Evolutionary conservation across 441 rosid genomes (phyloP), one percentile per base, ranked within the genome.

Genomic region (Metrosideros polymorpha): DNA sequence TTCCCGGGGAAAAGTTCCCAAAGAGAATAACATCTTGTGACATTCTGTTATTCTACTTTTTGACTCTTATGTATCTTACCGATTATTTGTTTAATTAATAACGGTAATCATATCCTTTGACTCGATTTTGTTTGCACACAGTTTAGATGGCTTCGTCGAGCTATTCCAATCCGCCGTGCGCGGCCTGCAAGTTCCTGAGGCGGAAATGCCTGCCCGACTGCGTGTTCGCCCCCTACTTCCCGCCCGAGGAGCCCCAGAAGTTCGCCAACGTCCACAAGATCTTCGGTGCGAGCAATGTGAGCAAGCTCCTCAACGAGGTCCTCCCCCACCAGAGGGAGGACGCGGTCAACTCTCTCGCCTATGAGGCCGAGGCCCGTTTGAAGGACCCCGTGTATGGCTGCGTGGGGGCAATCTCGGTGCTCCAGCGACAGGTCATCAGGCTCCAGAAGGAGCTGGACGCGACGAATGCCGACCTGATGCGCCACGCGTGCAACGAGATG

Each of bases 351-450:
- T 94, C 95, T 9, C 90, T 94, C 5, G 96, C 95, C 71, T 94
- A 91, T 71, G 96, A 94, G 88, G 96, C 96, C 1, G 96, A 94
- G 89, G 96, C 96, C 53, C 54, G 96, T 85, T 91, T 94, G 83
- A 91, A 92, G 77, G 96, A 94, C 87, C 96, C 95, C 0, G 96
- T 94, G 1, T 94, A 94, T n/a, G 96, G 96, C 29, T 94, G 96
- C 53, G 96, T 92, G 83, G 96, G 95, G 12, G 95, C 95, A 43
- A 94, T 94, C 88, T 94, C 96, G 0, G 93, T 92, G 66, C 93
- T 93, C 54, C 96, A 94, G 79, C 87, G 95, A 85, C 96, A 94
- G 55, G 94, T 94, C 15, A 85, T 89, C 47, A 86, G 88, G 53
- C 92, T 94, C 10, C 96, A 94, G 85, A 91, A 91, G 85, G 96